These are phyloP conservation scores for Cryomyces minteri DNA, from an alignment of 495 filamentous ascomycete genomes.

Conservation along the genomic window DNA sequence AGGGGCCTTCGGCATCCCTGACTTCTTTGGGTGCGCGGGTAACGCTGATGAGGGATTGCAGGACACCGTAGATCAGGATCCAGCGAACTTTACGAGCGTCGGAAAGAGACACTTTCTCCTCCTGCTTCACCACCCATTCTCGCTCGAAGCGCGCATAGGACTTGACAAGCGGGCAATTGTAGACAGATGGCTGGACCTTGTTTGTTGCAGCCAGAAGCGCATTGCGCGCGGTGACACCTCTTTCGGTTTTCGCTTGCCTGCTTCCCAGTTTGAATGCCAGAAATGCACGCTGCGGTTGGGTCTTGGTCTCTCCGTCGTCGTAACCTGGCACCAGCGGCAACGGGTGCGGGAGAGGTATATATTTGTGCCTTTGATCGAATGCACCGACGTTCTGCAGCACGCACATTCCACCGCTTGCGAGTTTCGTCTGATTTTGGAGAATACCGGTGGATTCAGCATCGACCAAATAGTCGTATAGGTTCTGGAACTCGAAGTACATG, in stretches of 20 bases:
- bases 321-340: conserved; percentile 38
- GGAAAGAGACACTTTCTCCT: conserved; percentile 21
- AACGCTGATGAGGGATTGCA: conserved; percentile 32
- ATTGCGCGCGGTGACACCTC: conserved; percentile 11
- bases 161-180: conserved; percentile 20
- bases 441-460: conserved; percentile 28
- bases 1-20: conserved; percentile 12
- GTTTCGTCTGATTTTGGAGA: conserved; percentile 13
- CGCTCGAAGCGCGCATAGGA: conserved; percentile 28
- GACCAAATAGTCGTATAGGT: conserved; percentile 41
- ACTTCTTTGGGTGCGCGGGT: conserved; percentile 20
- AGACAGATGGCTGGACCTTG: conserved; percentile 10
- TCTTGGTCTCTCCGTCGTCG: conserved; percentile 2
- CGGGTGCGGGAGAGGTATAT: conserved; percentile 32
- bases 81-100: conserved; percentile 35
- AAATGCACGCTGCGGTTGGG: conserved; percentile 12
- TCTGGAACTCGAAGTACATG: conserved; percentile 44
- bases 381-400: conserved; percentile 37
- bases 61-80: conserved; percentile 51
- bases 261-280: conserved; percentile 14
- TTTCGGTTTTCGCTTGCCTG: conserved; percentile 14
- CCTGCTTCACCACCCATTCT: conserved; percentile 16
- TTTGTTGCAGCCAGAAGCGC: conserved; percentile 26
- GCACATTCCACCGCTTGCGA: conserved; percentile 35
- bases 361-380: conserved; percentile 38